A percentile compares a stretch with the other conserved stretches of the same genome.
Conservation (phyloP, 1,139 yeast genomes). For the Lizanozyma gosingica region DNA sequence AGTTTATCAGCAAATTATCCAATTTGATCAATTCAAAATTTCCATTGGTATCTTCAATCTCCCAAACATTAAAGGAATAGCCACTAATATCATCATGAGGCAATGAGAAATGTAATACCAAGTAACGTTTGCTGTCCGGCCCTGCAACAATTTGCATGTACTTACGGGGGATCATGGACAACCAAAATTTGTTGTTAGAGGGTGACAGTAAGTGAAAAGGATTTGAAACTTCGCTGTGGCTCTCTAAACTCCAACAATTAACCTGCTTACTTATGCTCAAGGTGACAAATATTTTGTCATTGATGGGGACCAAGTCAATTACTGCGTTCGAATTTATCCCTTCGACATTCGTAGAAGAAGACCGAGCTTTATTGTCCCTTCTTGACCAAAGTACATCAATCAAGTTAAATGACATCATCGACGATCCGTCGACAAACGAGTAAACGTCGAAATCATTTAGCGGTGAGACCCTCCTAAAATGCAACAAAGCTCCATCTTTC, state of each 20-base stretch:
- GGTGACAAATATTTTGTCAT: constrained; percentile 11
- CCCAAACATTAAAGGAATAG: constrained; percentile 18
- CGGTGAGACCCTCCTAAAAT: constrained; percentile 21
- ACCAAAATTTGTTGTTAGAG: constrained; percentile 13
- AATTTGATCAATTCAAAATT: constrained; percentile 8
- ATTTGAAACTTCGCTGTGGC: not conserved
- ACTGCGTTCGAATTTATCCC: constrained; percentile 25
- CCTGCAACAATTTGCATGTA: constrained; percentile 16
- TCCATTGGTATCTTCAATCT: constrained; percentile 9
- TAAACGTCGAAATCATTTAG: constrained; percentile 26
- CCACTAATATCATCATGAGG: constrained; percentile 12
- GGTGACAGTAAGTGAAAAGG: not conserved
- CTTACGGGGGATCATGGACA: constrained; percentile 23
- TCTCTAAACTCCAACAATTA: not conserved
- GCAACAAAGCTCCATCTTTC: constrained; percentile 36
- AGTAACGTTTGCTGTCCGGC: constrained; percentile 6
- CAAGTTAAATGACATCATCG: constrained; percentile 18
- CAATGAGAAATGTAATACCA: constrained; percentile 11
- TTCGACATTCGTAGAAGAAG: constrained; percentile 10
- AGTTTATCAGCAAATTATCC: constrained; percentile 5
- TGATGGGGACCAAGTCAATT: constrained; percentile 19
- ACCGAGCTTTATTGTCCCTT: constrained; percentile 4
- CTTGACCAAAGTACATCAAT: constrained; percentile 16
- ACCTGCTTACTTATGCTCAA: constrained; percentile 7
- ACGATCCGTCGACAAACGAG: constrained; percentile 22